Conservation (phyloP, 306 rosid genomes). For the Prinsepia uniflora region DNA sequence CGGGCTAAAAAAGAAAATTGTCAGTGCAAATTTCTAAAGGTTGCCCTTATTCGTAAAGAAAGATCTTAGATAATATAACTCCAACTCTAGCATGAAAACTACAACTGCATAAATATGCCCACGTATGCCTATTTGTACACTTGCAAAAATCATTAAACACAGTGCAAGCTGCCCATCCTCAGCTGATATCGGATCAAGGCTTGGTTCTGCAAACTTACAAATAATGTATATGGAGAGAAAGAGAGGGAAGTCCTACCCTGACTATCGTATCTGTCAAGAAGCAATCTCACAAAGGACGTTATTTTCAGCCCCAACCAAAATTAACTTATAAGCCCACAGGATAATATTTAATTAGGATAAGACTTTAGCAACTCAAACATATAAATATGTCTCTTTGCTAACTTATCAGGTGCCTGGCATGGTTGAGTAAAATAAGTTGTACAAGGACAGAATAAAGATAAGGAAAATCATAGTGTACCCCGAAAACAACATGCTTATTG, state of each 20-base stretch:
- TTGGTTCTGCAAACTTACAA: background rate
- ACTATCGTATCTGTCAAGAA: no score
- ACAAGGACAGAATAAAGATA: background rate
- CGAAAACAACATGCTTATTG: slow-evolving; percentile 94
- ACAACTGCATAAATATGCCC: background rate
- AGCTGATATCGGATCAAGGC: background rate
- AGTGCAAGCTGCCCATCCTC: background rate
- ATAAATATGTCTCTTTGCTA: background rate
- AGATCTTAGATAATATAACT: background rate
- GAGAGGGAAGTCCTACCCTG: no score
- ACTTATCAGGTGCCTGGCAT: background rate
- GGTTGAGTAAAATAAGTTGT: background rate
- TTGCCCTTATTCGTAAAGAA: background rate
- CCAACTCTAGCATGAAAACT: background rate
- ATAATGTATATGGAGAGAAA: background rate
- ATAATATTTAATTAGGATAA: no score
- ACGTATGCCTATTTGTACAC: background rate
- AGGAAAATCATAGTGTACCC: slow-evolving; percentile 58
- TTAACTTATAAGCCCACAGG: background rate
- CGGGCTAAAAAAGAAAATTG: background rate
- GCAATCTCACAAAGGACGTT: no score
- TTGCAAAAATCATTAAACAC: background rate
- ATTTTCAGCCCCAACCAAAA: no score
- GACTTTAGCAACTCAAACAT: no score
- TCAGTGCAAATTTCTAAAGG: background rate